A percentile compares a stretch with the other conserved stretches of the same genome.
Evolutionary conservation across 2,329 filamentous ascomycete species (phyloP).

Genomic region (Blastomyces percursus): DNA sequence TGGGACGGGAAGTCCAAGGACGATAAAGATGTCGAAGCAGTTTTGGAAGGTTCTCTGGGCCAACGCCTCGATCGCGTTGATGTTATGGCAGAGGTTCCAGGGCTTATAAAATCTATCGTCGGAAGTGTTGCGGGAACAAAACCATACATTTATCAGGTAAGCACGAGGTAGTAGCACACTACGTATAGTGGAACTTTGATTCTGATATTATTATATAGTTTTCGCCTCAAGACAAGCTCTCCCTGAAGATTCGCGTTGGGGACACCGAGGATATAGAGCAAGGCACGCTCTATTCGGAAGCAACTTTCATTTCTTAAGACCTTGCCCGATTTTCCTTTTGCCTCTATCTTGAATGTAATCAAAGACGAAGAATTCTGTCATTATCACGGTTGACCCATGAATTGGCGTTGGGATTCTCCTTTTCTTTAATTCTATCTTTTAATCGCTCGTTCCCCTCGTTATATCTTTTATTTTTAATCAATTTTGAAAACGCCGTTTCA

Average conservation of each 20-base stretch:
- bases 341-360: conserved; percentile 8
- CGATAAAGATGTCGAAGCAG: conserved; percentile 58
- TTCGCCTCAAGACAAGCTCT: conserved; percentile 52
- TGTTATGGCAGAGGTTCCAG: conserved; percentile 92
- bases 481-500: not conserved
- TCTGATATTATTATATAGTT: conserved; percentile 45
- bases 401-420: conserved; percentile 14
- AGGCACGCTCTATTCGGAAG: conserved; percentile 72
- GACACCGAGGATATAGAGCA: conserved; percentile 68
- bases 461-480: not conserved
- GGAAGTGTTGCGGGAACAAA: conserved; percentile 80
- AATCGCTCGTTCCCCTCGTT: not conserved
- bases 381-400: conserved; percentile 13
- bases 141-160: conserved; percentile 94
- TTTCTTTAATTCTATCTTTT: not conserved
- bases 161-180: conserved; percentile 15
- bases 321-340: not conserved
- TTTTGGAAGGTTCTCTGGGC: conserved; percentile 58
- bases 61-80: conserved; percentile 71
- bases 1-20: conserved; percentile 74
- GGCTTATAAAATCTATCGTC: conserved; percentile 89
- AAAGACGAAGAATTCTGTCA: conserved; percentile 21
- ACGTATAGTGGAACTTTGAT: conserved; percentile 13
- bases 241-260: conserved; percentile 73
- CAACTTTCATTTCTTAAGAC: conserved; percentile 76